phyloP scores from a whole-genome alignment of 257 asterid genomes.

The Phtheirospermum japonicum region DNA sequence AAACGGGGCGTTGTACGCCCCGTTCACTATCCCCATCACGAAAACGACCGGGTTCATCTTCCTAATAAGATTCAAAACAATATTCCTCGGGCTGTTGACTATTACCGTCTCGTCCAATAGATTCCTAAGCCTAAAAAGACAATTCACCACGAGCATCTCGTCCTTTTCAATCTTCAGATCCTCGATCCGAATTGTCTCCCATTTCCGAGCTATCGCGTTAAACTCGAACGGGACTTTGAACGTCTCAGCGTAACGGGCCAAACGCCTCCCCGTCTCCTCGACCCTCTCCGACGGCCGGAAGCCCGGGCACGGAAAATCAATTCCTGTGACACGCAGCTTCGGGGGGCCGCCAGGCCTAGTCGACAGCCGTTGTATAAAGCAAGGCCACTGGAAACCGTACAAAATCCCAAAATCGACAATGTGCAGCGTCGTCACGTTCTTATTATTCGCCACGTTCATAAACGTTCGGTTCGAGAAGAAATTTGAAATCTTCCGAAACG shows the following conservation, averaged over 20 bases:
- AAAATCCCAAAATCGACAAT: conserved; percentile 53
- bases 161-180: conserved; percentile 41
- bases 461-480: conserved; percentile 45
- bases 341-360: conserved; percentile 50
- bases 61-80: conserved; percentile 39
- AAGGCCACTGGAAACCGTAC: conserved; percentile 59
- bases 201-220: conserved; percentile 48
- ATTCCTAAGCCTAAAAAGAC: conserved; percentile 35
- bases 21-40: conserved; percentile 43
- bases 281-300: conserved; percentile 48
- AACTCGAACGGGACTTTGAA: conserved; percentile 50
- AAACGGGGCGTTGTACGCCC: conserved; percentile 49
- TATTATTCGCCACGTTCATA: conserved; percentile 29
- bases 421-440: conserved; percentile 40
- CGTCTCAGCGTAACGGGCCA: conserved; percentile 43
- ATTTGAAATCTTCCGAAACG: conserved; percentile 43
- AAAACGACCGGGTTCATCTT: conserved; percentile 40
- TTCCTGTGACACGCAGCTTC: conserved; percentile 48
- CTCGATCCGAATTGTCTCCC: conserved; percentile 46
- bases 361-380: conserved; percentile 43
- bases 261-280: conserved; percentile 48
- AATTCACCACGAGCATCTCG: conserved; percentile 47
- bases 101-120: conserved; percentile 48
- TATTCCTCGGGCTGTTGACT: conserved; percentile 45
- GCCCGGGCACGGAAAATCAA: conserved; percentile 50